phyloP scores from a whole-genome alignment of 2,329 filamentous ascomycete species.

The Pseudogymnoascus sp. region DNA sequence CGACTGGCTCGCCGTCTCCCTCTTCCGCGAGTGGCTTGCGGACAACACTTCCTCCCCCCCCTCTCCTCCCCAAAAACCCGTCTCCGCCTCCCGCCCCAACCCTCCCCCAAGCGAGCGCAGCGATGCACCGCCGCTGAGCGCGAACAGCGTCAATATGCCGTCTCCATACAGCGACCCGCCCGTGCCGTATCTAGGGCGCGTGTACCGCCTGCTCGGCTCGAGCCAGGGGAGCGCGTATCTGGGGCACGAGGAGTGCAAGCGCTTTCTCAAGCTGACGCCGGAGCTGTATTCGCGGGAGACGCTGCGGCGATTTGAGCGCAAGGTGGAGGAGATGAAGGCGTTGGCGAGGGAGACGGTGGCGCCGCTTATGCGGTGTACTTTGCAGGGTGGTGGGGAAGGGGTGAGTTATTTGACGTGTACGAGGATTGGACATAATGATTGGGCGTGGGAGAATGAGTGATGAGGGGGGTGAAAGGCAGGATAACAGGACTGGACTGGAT shows the following conservation, averaged over 20 bases:
- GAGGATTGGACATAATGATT: conserved; percentile 51
- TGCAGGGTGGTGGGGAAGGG: conserved; percentile 58
- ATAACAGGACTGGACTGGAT: neutral
- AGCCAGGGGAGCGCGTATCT: conserved; percentile 58
- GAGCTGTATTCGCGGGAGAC: conserved; percentile 84
- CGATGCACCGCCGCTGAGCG: conserved; percentile 19
- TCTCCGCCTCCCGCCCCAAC: conserved; percentile 30
- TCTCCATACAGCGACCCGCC: conserved; percentile 35
- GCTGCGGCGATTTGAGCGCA: conserved; percentile 72
- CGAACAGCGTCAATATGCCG: conserved; percentile 24
- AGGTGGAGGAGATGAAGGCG: conserved; percentile 80
- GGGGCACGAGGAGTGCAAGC: conserved; percentile 78
- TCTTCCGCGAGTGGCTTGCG: conserved; percentile 89
- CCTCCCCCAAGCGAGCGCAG: conserved; percentile 17
- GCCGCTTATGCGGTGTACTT: conserved; percentile 75
- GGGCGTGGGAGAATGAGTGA: conserved; percentile 42
- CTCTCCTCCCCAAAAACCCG: conserved; percentile 34
- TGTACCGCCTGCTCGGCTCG: conserved; percentile 70
- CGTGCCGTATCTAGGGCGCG: conserved; percentile 56
- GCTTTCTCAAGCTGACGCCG: conserved; percentile 75
- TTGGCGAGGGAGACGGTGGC: conserved; percentile 75
- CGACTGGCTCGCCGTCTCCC: conserved; percentile 78
- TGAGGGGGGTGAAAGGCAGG: neutral
- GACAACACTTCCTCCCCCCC: conserved; percentile 76
- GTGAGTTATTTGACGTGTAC: conserved; percentile 59